Base-by-base conservation (phyloP, 148 eudicot genomes). In the Cornus suecica region DNA sequence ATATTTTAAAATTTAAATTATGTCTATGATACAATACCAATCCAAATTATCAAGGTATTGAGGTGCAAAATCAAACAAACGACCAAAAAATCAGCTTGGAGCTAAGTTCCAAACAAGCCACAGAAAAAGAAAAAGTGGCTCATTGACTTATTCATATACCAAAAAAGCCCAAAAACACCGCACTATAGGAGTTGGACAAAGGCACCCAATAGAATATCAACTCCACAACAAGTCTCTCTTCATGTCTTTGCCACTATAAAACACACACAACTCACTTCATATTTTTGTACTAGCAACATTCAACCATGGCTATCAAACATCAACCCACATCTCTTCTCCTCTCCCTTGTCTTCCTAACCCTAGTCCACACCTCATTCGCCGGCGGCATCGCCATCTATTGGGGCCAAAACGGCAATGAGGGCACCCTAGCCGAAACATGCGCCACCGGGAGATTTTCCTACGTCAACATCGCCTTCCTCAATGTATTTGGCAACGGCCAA, bases 401-500 rank as follows among this genome's bases (percentile, higher is more conserved):
- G 54, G 54, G 54, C 54, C 54, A 48, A 16, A 48, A 48, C 20
- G 54, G 54, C 54, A 48, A 48, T 13, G 54, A 48, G 20, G 54
- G 54, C 2, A 48, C 54, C 15, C 54, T 48, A 1, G 54, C 54
- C 4, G 15, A 13, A 48, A 48, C 54, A 0, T 86, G 89, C 75
- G 87, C 75, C 31, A 81, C 85, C 2, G 85, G 83, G 5, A 74
- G 83, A 2, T 86, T 81, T 65, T 79, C 79, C 4, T 86, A 83
- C 45, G 81, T 86, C 56, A 86, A 86, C 65, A 45, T 86, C 16
- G 89, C 89, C 0, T 86, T 86, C 69, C 65, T 86, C 0, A 80
- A 86, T 78, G 63, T 68, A 23, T 86, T 86, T 60, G 89, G 89
- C 14, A 87, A 80, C 4, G 89, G 87, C 0, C 89, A 84, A 18